Conservation (phyloP, 2,329 filamentous ascomycete genomes). For the Magnaporthales sp. region DNA sequence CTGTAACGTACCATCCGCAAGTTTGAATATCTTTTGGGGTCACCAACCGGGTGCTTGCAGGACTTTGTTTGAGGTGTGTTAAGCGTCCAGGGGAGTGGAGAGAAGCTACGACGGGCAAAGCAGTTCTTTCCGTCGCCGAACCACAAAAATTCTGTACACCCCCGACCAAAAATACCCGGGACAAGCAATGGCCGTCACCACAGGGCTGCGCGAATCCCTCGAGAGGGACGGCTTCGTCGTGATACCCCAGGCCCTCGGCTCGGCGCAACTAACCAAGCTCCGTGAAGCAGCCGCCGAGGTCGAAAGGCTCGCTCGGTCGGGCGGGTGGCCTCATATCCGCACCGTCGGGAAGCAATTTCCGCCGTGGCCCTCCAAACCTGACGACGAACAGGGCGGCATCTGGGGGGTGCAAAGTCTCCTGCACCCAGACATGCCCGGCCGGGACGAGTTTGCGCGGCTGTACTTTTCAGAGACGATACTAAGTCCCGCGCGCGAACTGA, state of each 20-base stretch:
- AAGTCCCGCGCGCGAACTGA: conserved; percentile 53
- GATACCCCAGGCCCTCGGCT: conserved; percentile 55
- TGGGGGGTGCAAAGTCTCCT: conserved; percentile 87
- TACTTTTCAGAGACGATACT: conserved; percentile 67
- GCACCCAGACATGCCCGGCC: conserved; percentile 59
- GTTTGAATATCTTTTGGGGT: neutral
- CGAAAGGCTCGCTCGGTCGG: conserved; percentile 55
- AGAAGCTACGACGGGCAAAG: neutral
- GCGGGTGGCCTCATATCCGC: conserved; percentile 72
- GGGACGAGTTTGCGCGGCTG: conserved; percentile 50
- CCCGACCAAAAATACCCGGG: neutral
- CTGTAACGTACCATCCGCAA: neutral
- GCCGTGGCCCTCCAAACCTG: conserved; percentile 60
- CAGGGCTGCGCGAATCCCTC: conserved; percentile 29
- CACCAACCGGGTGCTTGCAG: neutral
- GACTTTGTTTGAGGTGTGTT: neutral
- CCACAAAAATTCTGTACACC: neutral
- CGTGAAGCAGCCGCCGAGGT: conserved; percentile 49
- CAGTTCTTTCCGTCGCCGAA: neutral
- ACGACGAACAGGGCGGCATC: conserved; percentile 52
- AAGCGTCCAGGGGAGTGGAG: neutral
- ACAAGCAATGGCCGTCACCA: neutral
- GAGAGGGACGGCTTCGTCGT: conserved; percentile 68
- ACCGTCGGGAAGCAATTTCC: conserved; percentile 88
- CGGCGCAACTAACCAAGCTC: conserved; percentile 46